Evolutionary conservation across 495 filamentous ascomycete genomes (phyloP), one percentile per base, ranked within the genome.

Genomic region (Cryomyces minteri): DNA sequence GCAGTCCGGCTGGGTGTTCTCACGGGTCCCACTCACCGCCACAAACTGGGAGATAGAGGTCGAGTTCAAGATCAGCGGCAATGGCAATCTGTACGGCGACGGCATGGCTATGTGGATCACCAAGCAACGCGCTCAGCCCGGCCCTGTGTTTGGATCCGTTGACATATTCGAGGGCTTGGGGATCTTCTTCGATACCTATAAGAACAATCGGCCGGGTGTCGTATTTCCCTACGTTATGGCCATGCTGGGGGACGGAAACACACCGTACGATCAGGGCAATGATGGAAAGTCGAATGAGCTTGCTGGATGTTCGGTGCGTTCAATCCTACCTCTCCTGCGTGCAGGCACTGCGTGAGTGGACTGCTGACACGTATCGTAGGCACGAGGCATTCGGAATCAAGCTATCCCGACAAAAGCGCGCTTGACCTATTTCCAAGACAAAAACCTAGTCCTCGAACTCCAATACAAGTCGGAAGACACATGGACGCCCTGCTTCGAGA

Each of bases 11-110:
- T 96, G 83, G 84, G 61, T 96, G 41, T 95, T 87, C 69, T 94
- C 86, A 29, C 74, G 87, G 39, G 82, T 96, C 43, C 90, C 90
- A 41, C 65, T 99, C 51, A 99, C 92, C 18, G 90, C 90, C 14
- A 99, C 92, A 33, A 99, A 99, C 66, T 99, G 92, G 92, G 84
- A 94, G 76, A 86, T 99, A 51, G 84, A 93, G 62, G 74, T 95
- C 38, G 90, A 96, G 53, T 96, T 96, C 68, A 86, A 84, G 61
- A 82, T 99, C 45, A 74, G 81, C 34, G 83, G 83, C 52, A 58
- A 73, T 40, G 83, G 82, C 36, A 81, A 86, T 62, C 73, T 99
- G 39, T 90, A 93, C 61, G 92, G 90, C 49, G 92, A 99, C 63
- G 92, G 92, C 44, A 88, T 99, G 64, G 92, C 92, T 47, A 81